A percentile compares a stretch with the other conserved stretches of the same genome.
Conservation (phyloP, 768 basidiomycete genomes). For the Naganishia kalamii region DNA sequence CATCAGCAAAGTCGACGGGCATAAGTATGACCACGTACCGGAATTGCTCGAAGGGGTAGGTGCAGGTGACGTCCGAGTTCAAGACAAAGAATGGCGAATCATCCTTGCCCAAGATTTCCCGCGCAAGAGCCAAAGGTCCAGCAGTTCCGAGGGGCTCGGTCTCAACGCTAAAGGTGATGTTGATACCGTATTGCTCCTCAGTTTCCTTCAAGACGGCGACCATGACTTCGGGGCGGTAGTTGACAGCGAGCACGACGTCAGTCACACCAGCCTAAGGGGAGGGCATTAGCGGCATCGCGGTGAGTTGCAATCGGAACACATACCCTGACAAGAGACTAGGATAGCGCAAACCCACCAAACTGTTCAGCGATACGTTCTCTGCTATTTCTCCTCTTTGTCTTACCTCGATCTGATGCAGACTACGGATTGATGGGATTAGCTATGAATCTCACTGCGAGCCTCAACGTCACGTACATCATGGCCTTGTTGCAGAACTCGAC, state of each 20-base stretch:
- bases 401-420: conserved; percentile 51
- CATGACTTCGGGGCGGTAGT: conserved; percentile 53
- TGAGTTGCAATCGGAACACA: neutral
- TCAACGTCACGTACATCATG: conserved; percentile 43
- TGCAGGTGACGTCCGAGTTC: conserved; percentile 53
- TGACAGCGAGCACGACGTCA: conserved; percentile 52
- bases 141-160: conserved; percentile 52
- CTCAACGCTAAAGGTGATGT: conserved; percentile 52
- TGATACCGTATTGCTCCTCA: conserved; percentile 51
- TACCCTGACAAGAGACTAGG: conserved; percentile 48
- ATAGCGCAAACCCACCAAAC: neutral
- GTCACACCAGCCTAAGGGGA: conserved; percentile 48
- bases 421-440: conserved; percentile 25
- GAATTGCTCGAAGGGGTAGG: conserved; percentile 52
- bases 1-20: conserved; percentile 4
- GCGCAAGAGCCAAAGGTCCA: conserved; percentile 51
- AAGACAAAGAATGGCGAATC: conserved; percentile 53
- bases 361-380: neutral
- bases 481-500: conserved; percentile 51
- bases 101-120: conserved; percentile 51
- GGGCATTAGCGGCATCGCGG: neutral
- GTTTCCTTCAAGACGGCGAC: conserved; percentile 50
- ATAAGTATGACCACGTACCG: conserved; percentile 35
- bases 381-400: neutral
- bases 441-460: neutral